These are phyloP conservation scores for Gautieria morchelliformis DNA, from an alignment of 768 basidiomycete genomes.

Conservation along the genomic window DNA sequence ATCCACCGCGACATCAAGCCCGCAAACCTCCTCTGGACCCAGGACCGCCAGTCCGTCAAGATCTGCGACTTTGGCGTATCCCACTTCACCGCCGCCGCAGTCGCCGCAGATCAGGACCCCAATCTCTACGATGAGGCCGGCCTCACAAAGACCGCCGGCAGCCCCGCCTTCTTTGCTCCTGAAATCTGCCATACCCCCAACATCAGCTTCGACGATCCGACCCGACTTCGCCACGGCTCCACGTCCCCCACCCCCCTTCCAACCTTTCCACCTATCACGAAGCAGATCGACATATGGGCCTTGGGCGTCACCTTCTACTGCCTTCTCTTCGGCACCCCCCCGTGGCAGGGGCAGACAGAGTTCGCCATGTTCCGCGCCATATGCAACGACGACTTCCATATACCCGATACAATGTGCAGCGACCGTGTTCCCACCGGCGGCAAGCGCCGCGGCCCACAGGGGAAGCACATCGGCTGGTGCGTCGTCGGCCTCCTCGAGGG, in stretches of 20 bases:
- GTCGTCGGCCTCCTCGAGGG: conserved; percentile 65
- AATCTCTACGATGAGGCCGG: conserved; percentile 78
- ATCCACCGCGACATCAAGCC: conserved; percentile 99
- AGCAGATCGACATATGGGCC: conserved; percentile 97
- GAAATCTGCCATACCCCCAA: conserved; percentile 65
- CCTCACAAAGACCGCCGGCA: conserved; percentile 85
- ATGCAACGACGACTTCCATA: conserved; percentile 63
- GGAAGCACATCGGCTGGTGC: conserved; percentile 38
- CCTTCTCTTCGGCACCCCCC: conserved; percentile 79
- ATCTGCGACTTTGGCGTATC: conserved; percentile 98
- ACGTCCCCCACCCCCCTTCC: conserved; percentile 5
- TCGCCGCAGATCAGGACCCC: conserved; percentile 58
- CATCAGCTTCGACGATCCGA: conserved; percentile 19
- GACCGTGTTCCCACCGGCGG: conserved; percentile 60
- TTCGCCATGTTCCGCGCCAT: conserved; percentile 76
- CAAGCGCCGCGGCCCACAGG: conserved; percentile 31
- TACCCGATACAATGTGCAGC: conserved; percentile 60
- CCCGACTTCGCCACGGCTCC: not conserved
- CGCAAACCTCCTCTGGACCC: conserved; percentile 88
- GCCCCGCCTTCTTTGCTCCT: conserved; percentile 93
- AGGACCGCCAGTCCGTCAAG: conserved; percentile 82
- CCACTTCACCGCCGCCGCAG: conserved; percentile 58
- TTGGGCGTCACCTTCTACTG: conserved; percentile 94
- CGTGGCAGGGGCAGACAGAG: conserved; percentile 50
- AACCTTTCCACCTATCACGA: conserved; percentile 54